Evolutionary conservation across 2,329 filamentous ascomycete species (phyloP).

Genomic region (Fusarium sambucinum): DNA sequence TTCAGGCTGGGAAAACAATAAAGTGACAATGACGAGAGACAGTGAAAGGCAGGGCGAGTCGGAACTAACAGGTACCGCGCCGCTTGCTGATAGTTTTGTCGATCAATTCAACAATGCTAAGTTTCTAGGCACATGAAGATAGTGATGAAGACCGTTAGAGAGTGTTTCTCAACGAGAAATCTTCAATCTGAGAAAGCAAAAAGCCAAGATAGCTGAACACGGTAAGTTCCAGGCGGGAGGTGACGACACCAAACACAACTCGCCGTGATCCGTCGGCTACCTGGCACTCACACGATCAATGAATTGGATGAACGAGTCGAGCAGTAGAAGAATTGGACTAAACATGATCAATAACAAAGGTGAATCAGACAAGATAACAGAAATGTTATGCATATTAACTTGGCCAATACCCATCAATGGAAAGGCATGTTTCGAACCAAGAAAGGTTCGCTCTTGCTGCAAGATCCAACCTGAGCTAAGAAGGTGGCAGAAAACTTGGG

Average conservation of each 20-base stretch:
- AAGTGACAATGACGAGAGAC: conserved; percentile 30
- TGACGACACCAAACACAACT: conserved; percentile 26
- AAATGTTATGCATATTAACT: too few relatives aligned
- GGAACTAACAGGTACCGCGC: conserved; percentile 19
- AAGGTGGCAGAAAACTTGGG: neutral
- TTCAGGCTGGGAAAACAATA: conserved; percentile 6
- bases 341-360: neutral
- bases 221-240: conserved; percentile 24
- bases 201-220: conserved; percentile 32
- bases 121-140: conserved; percentile 4
- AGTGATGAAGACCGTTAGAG: conserved; percentile 27
- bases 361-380: neutral
- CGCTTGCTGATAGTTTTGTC: conserved; percentile 19
- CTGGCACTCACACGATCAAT: conserved; percentile 12
- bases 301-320: neutral
- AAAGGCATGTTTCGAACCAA: neutral
- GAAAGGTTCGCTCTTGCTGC: neutral
- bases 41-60: conserved; percentile 30
- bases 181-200: conserved; percentile 22
- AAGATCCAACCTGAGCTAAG: neutral
- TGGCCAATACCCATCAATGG: neutral
- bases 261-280: conserved; percentile 5
- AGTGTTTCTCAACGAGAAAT: conserved; percentile 12
- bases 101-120: conserved; percentile 19
- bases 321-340: neutral